phyloP scores from a whole-genome alignment of 805 yeast species.

The Candida rishiriensis region DNA sequence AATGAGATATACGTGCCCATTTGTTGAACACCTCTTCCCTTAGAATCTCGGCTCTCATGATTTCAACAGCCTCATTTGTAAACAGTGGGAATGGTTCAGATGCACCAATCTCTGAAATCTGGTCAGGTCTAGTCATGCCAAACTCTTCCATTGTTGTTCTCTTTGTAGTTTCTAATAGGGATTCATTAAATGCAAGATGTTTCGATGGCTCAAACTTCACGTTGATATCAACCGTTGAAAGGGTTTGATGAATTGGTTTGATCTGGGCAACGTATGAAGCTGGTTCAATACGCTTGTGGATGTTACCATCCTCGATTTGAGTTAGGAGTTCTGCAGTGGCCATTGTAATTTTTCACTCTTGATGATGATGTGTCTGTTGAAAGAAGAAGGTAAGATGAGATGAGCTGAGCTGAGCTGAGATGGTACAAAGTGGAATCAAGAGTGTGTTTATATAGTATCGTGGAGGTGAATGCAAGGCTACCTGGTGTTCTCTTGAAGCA shows the following conservation, averaged over 20 bases:
- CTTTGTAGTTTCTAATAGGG: conserved; percentile 31
- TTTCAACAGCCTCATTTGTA: conserved; percentile 53
- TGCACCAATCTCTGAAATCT: conserved; percentile 52
- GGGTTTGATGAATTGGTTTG: conserved; percentile 24
- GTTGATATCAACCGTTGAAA: conserved; percentile 19
- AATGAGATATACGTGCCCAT: conserved; percentile 39
- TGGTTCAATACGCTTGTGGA: conserved; percentile 32
- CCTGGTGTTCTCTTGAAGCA: too few relatives aligned
- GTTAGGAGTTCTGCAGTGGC: conserved; percentile 30
- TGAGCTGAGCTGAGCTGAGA: background rate
- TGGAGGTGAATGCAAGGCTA: too few relatives aligned
- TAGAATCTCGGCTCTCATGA: conserved; percentile 54
- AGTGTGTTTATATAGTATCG: too few relatives aligned
- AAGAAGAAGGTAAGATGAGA: background rate
- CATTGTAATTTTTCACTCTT: conserved; percentile 12
- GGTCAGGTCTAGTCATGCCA: conserved; percentile 40
- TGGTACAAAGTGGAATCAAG: background rate
- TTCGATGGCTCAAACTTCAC: conserved; percentile 34
- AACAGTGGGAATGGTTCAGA: conserved; percentile 58
- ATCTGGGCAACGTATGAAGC: conserved; percentile 31
- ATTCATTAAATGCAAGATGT: conserved; percentile 36
- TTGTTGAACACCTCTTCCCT: conserved; percentile 40
- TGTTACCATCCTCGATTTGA: conserved; percentile 34
- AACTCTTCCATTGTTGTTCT: conserved; percentile 47
- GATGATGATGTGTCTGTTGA: background rate